Evolutionary conservation across 2,329 filamentous ascomycete species (phyloP), one percentile per base, ranked within the genome.

Genomic region (Simplicillium sp.): DNA sequence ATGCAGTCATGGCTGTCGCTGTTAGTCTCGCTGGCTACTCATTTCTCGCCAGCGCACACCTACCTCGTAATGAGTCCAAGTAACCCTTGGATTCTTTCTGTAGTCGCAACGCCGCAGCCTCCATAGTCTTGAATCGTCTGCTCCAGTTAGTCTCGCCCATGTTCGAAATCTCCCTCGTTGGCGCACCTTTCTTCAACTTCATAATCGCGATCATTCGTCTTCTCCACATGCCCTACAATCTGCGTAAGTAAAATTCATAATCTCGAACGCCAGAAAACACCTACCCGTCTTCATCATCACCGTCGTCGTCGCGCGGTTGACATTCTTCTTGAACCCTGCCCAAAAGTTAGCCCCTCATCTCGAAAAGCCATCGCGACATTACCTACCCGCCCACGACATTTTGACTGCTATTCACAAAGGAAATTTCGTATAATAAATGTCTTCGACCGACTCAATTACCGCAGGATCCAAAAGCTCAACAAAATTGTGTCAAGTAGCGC

Each of bases 1-100:
- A 96, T 39, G 92, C 90, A 13, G 92, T 98, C 92, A 98, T 98
- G 51, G 92, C 90, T 88, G 50, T 25, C 11, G 11, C 14, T 11
- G 36, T 43, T 37, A 38, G 38, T 17, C n/a, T 29, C 7, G 4
- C 28, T 6, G 12, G 8, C 7, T 16, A 12, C 15, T 39, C 14
- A n/a, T 15, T 17, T 11, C 13, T 11, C 7, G 12, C 29, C 4
- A 8, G 25, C 28, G 9, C 7, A 7, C 36, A 45, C 49, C 41
- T 54, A 89, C 85, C 86, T 80, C 92, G 80, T 54, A 98, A 72
- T 14, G 88, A 95, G 67, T 98, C 94, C 40, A 98, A 72, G 60
- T 98, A 98, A 41, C 94, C 94, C 65, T 96, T 97, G 38, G 94
- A 89, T 68, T 98, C 92, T 62, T 96, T 97, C 59, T 97, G 92